Base-by-base conservation (phyloP, 768 basidiomycete genomes). In the Gloeophyllum trabeum region DNA sequence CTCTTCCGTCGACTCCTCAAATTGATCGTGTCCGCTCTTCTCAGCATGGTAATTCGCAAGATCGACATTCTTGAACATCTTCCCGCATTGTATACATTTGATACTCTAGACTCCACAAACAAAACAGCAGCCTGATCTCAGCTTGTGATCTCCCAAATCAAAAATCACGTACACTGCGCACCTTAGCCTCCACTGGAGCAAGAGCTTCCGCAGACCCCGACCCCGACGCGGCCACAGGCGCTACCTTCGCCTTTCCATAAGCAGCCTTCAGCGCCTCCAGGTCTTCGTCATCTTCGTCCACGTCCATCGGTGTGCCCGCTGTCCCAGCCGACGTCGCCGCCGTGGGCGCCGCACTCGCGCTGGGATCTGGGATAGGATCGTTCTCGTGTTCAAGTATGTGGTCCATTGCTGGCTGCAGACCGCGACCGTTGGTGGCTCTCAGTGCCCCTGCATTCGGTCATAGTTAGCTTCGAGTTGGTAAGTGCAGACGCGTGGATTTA, bases 1-100 rank as follows among this genome's bases (percentile, higher is more conserved):
- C 72, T 97, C 94, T 54, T 98, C 92, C 0, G 79, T 87, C 1
- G 86, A 91, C 55, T 97, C 94, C 57, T 96, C 93, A 48, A 97
- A 98, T 50, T 92, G 81, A 59, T 90, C 81, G 56, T 99, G 94
- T 0, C 94, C 94, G 50, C 80, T 87, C 67, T 91, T 91, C 61
- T 93, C 90, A 0, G 91, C 93, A 53, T 96, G 93, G 60, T 78
- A 94, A 50, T 88, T 87, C 12, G 89, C 93, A 13, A 94, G 66
- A 2, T 86, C 87, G 0, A 86, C 82, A 51, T 88, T 91, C 54
- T 67, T 66, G 69, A 96, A 96, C 19, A 77, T 68, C 64, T 96
- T 96, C 46, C 81, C 76, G 58, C 92, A 94, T 52, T 83, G 59
- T 4, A 77, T 71, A 55, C 88, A 91, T 62, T 79, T 85, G 64